Evolutionary conservation across 2,329 filamentous ascomycete species (phyloP), one percentile per base, ranked within the genome.

Genomic region (Trichoderma aggressivum): DNA sequence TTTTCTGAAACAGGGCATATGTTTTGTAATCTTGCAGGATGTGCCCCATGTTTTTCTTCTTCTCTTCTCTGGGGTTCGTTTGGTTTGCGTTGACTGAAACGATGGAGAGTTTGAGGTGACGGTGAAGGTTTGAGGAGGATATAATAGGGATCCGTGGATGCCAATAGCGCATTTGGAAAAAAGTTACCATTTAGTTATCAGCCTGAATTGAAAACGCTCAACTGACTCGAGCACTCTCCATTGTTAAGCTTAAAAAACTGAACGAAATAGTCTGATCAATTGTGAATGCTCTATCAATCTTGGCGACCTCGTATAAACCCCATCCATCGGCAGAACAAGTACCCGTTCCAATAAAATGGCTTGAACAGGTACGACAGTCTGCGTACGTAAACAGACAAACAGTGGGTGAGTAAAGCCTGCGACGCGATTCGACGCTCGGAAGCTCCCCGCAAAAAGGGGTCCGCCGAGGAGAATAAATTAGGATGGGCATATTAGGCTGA

Each of bases 401-500:
- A 12, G 7, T 26, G 43, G 43, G 43, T 64, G 65, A 68, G 55
- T 68, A 68, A 68, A 50, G n/a, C 36, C 55, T 7, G 55, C 36
- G 18, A 59, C 16, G 39, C 21, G 55, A 68, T 68, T 68, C 55
- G 65, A 60, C 65, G 65, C 21, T 39, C 55, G 21, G 58, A 60
- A 14, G 34, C 21, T n/a, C 64, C 64, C 53, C n/a, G 34, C 24
- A 39, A 55, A 67, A 58, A 58, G 32, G 28, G 53, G 39, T 58
- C 55, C n/a, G n/a, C 53, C 28, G 55, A 58, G 36, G 39, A 43
- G 36, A 43, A 18, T 18, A 65, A 60, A 34, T 16, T 26, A 7
- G 58, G 16, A 32, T n/a, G 16, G n/a, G 14, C 26, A 21, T 60
- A 68, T 60, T 68, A 68, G 65, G 55, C 65, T 60, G 53, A 68